A percentile compares a stretch with the other conserved stretches of the same genome.
phyloP scores from a whole-genome alignment of 441 rosid genomes.

The Dalechampia spathulata region DNA sequence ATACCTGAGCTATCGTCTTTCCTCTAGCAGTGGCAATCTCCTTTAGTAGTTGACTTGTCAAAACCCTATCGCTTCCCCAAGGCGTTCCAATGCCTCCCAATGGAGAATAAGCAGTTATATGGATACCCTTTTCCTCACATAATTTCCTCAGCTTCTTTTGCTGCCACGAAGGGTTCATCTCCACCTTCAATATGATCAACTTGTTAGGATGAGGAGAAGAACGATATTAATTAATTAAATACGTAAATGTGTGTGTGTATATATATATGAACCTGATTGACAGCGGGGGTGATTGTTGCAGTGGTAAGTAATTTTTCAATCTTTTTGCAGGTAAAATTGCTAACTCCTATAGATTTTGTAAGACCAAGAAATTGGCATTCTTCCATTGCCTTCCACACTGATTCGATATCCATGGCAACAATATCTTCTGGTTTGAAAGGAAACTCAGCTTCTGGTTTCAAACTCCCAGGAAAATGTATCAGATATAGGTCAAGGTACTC shows the following conservation, averaged over 20 bases:
- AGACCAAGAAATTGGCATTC: constrained; percentile 21
- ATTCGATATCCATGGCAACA: constrained; percentile 12
- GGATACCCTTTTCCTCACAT: constrained; percentile 20
- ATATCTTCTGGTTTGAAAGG: constrained; percentile 6
- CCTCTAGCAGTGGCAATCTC: constrained; percentile 23
- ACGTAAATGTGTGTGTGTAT: too few species aligned
- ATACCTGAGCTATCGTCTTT: constrained; percentile 26
- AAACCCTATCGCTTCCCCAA: constrained; percentile 11
- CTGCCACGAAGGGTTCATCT: constrained; percentile 32
- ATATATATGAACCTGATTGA: constrained; percentile 40
- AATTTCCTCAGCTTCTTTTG: constrained; percentile 23
- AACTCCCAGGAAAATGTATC: constrained; percentile 44
- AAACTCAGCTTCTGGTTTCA: constrained; percentile 2
- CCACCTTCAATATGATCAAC: too few species aligned
- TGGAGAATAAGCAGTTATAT: constrained; percentile 21
- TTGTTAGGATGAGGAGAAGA: too few species aligned
- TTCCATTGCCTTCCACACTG: constrained; percentile 40
- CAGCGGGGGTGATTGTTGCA: constrained; percentile 25
- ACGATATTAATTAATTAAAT: too few species aligned
- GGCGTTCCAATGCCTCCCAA: constrained; percentile 16
- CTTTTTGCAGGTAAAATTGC: constrained; percentile 30
- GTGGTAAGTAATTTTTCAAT: constrained; percentile 17
- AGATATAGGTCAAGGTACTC: constrained; percentile 48
- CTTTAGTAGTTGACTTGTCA: constrained; percentile 12
- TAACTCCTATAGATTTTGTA: too few species aligned